phyloP scores from a whole-genome alignment of 768 basidiomycete genomes.

The Pisolithus marmoratus region DNA sequence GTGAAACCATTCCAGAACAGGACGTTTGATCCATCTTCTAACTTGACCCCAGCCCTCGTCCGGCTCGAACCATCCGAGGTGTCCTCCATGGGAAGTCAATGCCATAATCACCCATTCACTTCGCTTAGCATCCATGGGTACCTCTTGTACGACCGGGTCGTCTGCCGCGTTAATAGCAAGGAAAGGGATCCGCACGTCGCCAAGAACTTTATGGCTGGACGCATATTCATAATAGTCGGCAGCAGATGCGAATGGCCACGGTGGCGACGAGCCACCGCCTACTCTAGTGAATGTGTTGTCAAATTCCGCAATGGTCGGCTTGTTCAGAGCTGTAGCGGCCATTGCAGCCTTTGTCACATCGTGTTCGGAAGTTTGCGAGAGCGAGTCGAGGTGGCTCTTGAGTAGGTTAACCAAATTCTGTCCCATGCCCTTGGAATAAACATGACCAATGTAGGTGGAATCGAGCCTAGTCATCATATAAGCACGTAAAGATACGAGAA shows the following conservation, averaged over 20 bases:
- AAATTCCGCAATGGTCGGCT: slow-evolving; percentile 51
- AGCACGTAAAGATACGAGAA: slow-evolving; percentile 5
- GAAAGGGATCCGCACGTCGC: slow-evolving; percentile 62
- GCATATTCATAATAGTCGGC: slow-evolving; percentile 44
- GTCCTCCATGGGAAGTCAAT: slow-evolving; percentile 62
- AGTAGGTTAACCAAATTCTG: slow-evolving; percentile 60
- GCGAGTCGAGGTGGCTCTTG: slow-evolving; percentile 40
- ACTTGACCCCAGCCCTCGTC: slow-evolving; percentile 29
- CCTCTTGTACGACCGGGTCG: slow-evolving; percentile 66
- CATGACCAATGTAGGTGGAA: slow-evolving; percentile 46
- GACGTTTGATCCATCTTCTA: slow-evolving; percentile 60
- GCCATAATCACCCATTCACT: slow-evolving; percentile 55
- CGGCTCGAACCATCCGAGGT: slow-evolving; percentile 79
- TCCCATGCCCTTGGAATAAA: slow-evolving; percentile 80
- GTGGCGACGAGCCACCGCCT: slow-evolving; percentile 61
- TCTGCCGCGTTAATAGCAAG: slow-evolving; percentile 71
- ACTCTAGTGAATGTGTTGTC: slow-evolving; percentile 62
- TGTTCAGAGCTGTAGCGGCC: slow-evolving; percentile 41
- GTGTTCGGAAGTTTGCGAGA: slow-evolving; percentile 49
- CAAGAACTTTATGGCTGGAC: slow-evolving; percentile 58
- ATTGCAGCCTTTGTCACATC: slow-evolving; percentile 44
- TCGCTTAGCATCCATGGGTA: slow-evolving; percentile 51
- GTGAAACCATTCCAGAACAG: slow-evolving; percentile 68
- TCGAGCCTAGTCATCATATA: slow-evolving; percentile 40
- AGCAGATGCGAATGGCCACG: slow-evolving; percentile 42